Conservation (phyloP, 306 rosid species). For the Carpinus fangiana region DNA sequence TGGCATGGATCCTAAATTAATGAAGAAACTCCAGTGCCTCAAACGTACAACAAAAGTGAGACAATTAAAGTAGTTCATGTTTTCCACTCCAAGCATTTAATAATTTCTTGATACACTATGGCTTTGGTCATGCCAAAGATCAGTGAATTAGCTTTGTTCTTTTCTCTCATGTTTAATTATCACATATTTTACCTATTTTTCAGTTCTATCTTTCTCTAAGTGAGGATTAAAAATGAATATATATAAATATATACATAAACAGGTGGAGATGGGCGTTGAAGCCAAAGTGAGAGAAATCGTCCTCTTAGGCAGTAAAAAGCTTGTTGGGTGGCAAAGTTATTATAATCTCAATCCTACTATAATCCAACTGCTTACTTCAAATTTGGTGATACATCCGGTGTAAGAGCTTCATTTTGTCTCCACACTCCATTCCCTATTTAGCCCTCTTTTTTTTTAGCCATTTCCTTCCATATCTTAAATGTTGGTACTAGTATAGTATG, state of each 20-base stretch:
- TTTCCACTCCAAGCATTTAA: background rate
- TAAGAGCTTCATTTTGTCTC: slow-evolving; percentile 64
- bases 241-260: background rate
- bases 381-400: slow-evolving; percentile 71
- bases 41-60: background rate
- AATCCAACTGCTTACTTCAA: slow-evolving; percentile 49
- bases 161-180: background rate
- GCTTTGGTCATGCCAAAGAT: background rate
- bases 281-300: slow-evolving; percentile 46
- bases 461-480: slow-evolving; percentile 57
- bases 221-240: background rate
- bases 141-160: background rate
- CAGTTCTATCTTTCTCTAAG: background rate
- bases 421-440: slow-evolving; percentile 38
- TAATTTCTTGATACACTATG: background rate
- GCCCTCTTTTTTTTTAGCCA: slow-evolving; percentile 12
- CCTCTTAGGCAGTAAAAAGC: slow-evolving; percentile 26
- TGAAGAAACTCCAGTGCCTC: background rate
- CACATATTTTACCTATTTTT: background rate
- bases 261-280: slow-evolving; percentile 44
- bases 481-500: slow-evolving; percentile 56
- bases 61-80: background rate
- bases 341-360: slow-evolving; percentile 32
- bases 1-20: background rate
- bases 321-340: slow-evolving; percentile 14